These are phyloP conservation scores for Sarcomyxa edulis DNA, from an alignment of 768 basidiomycete species.

Conservation along the genomic window DNA sequence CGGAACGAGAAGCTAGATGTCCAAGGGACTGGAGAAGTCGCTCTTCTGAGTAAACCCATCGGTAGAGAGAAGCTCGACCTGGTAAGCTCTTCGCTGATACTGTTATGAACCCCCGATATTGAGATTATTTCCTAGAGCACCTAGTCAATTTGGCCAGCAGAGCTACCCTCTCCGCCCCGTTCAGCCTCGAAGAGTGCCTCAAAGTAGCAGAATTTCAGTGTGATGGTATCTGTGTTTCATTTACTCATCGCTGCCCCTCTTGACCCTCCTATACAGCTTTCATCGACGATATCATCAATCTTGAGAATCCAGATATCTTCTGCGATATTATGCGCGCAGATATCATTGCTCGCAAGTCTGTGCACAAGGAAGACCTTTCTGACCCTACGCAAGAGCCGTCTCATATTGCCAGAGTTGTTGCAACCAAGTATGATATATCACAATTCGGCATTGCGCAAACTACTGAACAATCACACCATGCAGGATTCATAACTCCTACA, in stretches of 20 bases:
- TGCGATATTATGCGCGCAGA: conserved; percentile 50
- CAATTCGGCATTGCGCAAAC: background rate
- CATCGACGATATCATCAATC: conserved; percentile 61
- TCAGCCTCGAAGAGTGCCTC: conserved; percentile 58
- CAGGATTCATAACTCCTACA: conserved; percentile 79
- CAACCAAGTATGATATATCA: conserved; percentile 42
- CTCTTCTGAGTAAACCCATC: conserved; percentile 51
- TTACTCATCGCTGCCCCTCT: background rate
- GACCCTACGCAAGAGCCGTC: conserved; percentile 35
- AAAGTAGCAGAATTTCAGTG: conserved; percentile 72
- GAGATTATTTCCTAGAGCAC: conserved; percentile 54
- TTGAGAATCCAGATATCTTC: conserved; percentile 66
- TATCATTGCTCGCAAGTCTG: conserved; percentile 43
- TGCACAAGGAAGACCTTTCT: conserved; percentile 16
- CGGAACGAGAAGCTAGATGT: conserved; percentile 74
- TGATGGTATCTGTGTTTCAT: conserved; percentile 40
- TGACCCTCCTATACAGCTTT: conserved; percentile 37
- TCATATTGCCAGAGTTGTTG: conserved; percentile 51
- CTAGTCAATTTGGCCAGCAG: conserved; percentile 50
- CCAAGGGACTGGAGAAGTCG: conserved; percentile 65
- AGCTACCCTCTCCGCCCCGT: conserved; percentile 59
- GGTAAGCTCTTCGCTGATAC: conserved; percentile 40
- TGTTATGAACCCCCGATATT: conserved; percentile 11
- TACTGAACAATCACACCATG: conserved; percentile 3
- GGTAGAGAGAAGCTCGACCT: conserved; percentile 79